Conservation (phyloP, 257 asterid genomes). For the Linderniella brevidens region DNA sequence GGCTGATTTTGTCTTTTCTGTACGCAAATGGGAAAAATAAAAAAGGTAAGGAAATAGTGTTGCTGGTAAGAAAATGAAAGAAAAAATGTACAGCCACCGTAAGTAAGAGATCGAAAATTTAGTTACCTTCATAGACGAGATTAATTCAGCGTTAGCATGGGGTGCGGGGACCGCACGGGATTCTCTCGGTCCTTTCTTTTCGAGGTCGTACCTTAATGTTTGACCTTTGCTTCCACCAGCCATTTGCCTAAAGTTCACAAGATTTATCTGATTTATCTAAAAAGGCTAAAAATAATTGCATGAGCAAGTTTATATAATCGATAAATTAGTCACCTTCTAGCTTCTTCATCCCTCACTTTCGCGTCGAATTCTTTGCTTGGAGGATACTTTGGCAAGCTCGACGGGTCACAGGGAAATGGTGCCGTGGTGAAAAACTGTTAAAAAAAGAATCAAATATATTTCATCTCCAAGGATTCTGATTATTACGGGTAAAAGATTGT, state of each 20-base stretch:
- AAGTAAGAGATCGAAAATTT: neutral
- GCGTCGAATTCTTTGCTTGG: constrained; percentile 96
- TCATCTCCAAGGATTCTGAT: too few species aligned
- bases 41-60: neutral
- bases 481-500: too few species aligned
- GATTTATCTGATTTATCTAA: neutral
- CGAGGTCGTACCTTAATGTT: constrained; percentile 20
- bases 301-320: neutral
- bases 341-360: constrained; percentile 87
- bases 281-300: neutral
- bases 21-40: constrained; percentile 1
- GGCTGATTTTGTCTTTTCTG: constrained; percentile 77
- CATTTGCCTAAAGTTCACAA: constrained; percentile 25
- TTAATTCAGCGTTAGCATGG: constrained; percentile 61
- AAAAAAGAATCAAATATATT: neutral
- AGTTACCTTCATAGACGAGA: constrained; percentile 59
- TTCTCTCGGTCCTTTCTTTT: constrained; percentile 41
- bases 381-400: constrained; percentile 84
- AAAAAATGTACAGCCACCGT: neutral
- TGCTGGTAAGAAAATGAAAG: neutral
- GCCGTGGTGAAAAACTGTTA: constrained; percentile 62
- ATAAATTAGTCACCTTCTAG: constrained; percentile 48
- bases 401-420: constrained; percentile 90
- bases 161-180: constrained; percentile 74
- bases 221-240: constrained; percentile 60